Evolutionary conservation across 2,329 filamentous ascomycete genomes (phyloP).

Genomic region (Stemphylium vesicarium): DNA sequence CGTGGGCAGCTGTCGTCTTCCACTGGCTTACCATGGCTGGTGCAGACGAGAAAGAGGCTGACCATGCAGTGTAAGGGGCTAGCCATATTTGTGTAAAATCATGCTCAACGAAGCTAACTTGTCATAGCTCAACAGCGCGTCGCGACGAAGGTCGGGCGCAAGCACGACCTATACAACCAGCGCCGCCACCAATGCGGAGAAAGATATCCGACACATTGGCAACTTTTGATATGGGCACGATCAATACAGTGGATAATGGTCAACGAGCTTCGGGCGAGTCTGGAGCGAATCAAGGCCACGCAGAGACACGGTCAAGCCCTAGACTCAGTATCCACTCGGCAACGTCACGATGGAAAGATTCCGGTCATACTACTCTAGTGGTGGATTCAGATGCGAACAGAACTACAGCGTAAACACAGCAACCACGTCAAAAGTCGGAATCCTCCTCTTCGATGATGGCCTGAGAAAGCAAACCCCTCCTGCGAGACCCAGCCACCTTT

Average conservation of each 20-base stretch:
- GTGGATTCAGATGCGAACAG: background rate
- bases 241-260: background rate
- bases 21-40: slow-evolving; percentile 46
- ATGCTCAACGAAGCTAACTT: background rate
- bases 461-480: slow-evolving; percentile 64
- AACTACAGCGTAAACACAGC: background rate
- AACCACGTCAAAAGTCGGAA: slow-evolving; percentile 50
- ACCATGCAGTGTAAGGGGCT: slow-evolving; percentile 16
- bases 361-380: slow-evolving; percentile 10
- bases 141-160: background rate
- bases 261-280: background rate
- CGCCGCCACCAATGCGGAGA: background rate
- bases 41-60: slow-evolving; percentile 25
- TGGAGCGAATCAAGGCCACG: background rate
- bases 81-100: background rate
- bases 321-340: background rate
- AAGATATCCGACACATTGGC: background rate
- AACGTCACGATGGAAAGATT: slow-evolving; percentile 5
- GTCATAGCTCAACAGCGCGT: background rate
- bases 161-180: background rate
- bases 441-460: slow-evolving; percentile 77
- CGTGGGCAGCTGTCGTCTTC: slow-evolving; percentile 42
- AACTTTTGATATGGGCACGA: background rate
- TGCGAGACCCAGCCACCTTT: slow-evolving; percentile 37
- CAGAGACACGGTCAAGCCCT: background rate